phyloP scores from a whole-genome alignment of 805 yeast genomes.

The Candida pseudofarinosa region DNA sequence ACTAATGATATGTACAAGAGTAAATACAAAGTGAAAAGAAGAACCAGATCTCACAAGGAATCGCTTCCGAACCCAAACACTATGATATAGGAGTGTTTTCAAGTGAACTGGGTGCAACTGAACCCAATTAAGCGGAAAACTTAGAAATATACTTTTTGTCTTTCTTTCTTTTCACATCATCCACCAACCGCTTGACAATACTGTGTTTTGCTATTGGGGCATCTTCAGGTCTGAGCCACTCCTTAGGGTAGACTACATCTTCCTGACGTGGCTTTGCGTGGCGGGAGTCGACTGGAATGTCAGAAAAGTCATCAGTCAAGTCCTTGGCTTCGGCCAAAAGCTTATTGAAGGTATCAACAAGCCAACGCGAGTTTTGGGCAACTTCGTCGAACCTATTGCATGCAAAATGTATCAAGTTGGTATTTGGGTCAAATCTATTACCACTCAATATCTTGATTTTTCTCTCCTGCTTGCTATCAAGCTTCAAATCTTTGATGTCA shows the following conservation, averaged over 20 bases:
- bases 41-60: too few relatives aligned
- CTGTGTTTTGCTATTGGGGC: constrained; percentile 50
- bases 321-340: constrained; percentile 65
- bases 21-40: not conserved
- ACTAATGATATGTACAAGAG: not conserved
- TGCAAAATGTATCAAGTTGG: constrained; percentile 62
- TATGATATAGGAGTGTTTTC: not conserved
- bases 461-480: constrained; percentile 53
- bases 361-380: constrained; percentile 77
- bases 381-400: constrained; percentile 66
- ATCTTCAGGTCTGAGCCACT: constrained; percentile 67
- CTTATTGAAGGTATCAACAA: constrained; percentile 59
- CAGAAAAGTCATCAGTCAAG: constrained; percentile 59
- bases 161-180: constrained; percentile 26
- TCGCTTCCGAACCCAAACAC: too few relatives aligned
- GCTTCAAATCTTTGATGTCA: constrained; percentile 49
- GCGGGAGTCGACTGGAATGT: constrained; percentile 79
- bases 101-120: too few relatives aligned
- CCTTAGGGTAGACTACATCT: constrained; percentile 61
- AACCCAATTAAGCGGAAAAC: constrained; percentile 18
- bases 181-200: constrained; percentile 30
- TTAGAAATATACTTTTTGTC: constrained; percentile 28
- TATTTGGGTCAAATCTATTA: constrained; percentile 62
- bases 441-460: constrained; percentile 80
- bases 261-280: constrained; percentile 47